Evolutionary conservation across 306 rosid species (phyloP), one percentile per base, ranked within the genome.

Genomic region (Prinsepia uniflora): DNA sequence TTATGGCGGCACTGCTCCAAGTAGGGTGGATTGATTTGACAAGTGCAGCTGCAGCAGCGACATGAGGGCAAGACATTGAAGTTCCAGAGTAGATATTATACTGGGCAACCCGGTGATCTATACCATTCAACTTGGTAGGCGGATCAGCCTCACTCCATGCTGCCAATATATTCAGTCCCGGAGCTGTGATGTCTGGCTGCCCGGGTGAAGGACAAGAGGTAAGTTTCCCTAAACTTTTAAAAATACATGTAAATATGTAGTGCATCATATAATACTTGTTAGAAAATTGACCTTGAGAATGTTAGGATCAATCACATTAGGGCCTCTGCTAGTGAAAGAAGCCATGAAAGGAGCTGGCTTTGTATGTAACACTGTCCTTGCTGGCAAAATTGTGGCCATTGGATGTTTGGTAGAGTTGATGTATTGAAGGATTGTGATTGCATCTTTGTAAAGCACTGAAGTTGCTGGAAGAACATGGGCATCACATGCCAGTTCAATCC

Each of bases 171-270:
- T 94, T 85, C 50, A 94, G 75, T 20, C 99, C 99, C 4, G 99
- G 99, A 5, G 97, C 99, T 75, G 96, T 87, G 54, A 94, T 87
- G 65, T 94, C 99, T 11, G 97, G 99, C 99, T 93, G 97, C 80
- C 64, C 7, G 63, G 7, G 54, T 6, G 65, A 67, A 72, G 61
- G 66, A 79, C 42, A 19, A 42, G 74, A 52, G 67, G 56, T 22
- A 44, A 19, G 54, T 69, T 70, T 62, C 12, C 36, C 36, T 30
- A 1, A 30, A 30, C 36, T 30, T 30, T 30, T 30, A 30, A 30
- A 30, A 2, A 30, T 30, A 30, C 36, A 30, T 30, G 36, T 30
- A 30, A 30, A 30, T 30, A 30, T 30, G 36, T 30, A 30, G 4
- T 30, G 36, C 36, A 30, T 2, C 36, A 30, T 30, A 30, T 1